These are phyloP conservation scores for Debaryomycetaceae sp. DNA, from an alignment of 1,139 yeast genomes.

Conservation along the genomic window DNA sequence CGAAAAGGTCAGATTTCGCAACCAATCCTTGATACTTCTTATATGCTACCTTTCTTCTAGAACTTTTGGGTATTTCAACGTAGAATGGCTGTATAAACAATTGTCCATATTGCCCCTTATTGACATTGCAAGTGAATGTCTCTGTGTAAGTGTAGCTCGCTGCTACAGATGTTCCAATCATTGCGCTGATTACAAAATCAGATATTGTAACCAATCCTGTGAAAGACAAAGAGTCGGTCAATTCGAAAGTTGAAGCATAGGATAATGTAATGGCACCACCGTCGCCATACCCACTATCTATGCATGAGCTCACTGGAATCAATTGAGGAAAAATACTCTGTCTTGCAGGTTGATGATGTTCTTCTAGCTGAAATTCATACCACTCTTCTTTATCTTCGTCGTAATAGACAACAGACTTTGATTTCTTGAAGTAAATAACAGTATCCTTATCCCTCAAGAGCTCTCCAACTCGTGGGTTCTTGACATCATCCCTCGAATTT, in stretches of 20 bases:
- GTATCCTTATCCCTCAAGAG: slow-evolving; percentile 8
- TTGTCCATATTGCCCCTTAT: slow-evolving; percentile 15
- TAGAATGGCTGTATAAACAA: slow-evolving; percentile 8
- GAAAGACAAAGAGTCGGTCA: slow-evolving; percentile 1
- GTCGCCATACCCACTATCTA: slow-evolving; percentile 6
- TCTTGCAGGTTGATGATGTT: slow-evolving; percentile 4
- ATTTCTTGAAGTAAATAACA: slow-evolving; percentile 10
- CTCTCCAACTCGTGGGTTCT: slow-evolving; percentile 4
- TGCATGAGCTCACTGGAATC: slow-evolving; percentile 8
- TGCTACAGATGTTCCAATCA: slow-evolving; percentile 9
- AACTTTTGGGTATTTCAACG: slow-evolving; percentile 10
- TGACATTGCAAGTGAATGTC: slow-evolving; percentile 13
- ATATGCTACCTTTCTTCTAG: slow-evolving; percentile 9
- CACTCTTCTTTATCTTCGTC: slow-evolving; percentile 13
- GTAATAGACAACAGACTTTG: slow-evolving; percentile 12
- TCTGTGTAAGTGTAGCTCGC: slow-evolving; percentile 8
- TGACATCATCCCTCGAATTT: slow-evolving; percentile 9
- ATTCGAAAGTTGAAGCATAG: slow-evolving; percentile 2
- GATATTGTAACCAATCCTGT: not conserved
- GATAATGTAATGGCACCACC: slow-evolving; percentile 6
- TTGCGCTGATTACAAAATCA: slow-evolving; percentile 6
- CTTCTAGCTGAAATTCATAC: slow-evolving; percentile 7
- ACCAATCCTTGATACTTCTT: slow-evolving; percentile 7
- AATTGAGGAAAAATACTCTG: slow-evolving; percentile 4
- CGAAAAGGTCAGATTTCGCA: slow-evolving; percentile 4